These are phyloP conservation scores for Stachybotrys echinatus DNA, from an alignment of 2,329 filamentous ascomycete genomes.

Conservation along the genomic window DNA sequence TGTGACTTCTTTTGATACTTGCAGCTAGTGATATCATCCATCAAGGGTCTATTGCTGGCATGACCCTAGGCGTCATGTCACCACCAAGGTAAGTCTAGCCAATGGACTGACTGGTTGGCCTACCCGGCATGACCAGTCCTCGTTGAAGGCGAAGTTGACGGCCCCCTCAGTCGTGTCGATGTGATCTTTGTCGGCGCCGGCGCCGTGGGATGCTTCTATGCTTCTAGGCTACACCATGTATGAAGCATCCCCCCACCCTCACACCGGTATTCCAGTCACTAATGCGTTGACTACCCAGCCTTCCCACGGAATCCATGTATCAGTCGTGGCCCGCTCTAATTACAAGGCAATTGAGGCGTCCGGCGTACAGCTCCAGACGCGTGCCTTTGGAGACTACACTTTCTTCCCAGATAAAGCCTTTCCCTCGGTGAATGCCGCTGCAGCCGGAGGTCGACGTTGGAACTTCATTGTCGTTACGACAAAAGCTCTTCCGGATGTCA, in stretches of 20 bases:
- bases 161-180: constrained; percentile 28
- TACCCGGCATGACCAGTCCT: too few relatives aligned
- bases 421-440: constrained; percentile 53
- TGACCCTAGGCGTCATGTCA: background rate
- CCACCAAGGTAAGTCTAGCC: background rate
- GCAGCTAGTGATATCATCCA: background rate
- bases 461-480: constrained; percentile 67
- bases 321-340: constrained; percentile 70
- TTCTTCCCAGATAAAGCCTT: constrained; percentile 60
- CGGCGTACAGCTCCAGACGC: constrained; percentile 61
- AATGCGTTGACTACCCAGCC: constrained; percentile 27
- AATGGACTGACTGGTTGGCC: background rate
- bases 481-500: constrained; percentile 61
- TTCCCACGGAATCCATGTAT: constrained; percentile 50
- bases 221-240: constrained; percentile 60
- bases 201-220: constrained; percentile 69
- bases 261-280: too few relatives aligned
- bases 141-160: background rate
- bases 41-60: background rate
- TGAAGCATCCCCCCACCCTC: constrained; percentile 9
- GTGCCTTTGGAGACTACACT: constrained; percentile 60
- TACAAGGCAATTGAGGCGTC: constrained; percentile 55
- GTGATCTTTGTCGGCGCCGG: constrained; percentile 66
- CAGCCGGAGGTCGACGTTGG: constrained; percentile 16
- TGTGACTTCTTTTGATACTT: too few relatives aligned